phyloP scores from a whole-genome alignment of 163 green algal species.

The Picocystis sp. region DNA sequence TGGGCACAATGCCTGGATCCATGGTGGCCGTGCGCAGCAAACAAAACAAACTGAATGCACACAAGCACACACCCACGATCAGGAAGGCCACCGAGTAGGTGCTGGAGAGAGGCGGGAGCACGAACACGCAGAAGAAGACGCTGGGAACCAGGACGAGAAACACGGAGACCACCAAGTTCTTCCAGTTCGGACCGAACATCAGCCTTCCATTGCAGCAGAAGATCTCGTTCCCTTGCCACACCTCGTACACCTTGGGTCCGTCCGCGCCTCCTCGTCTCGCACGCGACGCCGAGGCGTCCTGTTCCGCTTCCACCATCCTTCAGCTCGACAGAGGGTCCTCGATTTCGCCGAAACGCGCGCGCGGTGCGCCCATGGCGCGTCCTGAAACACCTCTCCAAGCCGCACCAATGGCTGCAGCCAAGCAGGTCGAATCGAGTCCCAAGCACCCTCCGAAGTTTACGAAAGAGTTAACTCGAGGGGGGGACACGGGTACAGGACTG shows the following conservation, averaged over 20 bases:
- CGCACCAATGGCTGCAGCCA: too few relatives aligned
- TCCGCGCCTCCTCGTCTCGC: background rate
- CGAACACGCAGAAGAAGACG: background rate
- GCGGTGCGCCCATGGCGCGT: too few relatives aligned
- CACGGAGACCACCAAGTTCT: conserved; percentile 2
- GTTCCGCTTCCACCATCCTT: too few relatives aligned
- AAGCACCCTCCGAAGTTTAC: too few relatives aligned
- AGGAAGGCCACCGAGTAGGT: conserved; percentile 4
- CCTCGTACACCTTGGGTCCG: background rate
- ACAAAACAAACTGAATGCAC: conserved; percentile 8
- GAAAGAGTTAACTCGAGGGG: too few relatives aligned
- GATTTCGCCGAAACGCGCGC: too few relatives aligned
- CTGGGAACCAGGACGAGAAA: conserved; percentile 2
- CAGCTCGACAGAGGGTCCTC: too few relatives aligned
- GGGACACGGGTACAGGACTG: too few relatives aligned
- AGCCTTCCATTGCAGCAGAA: conserved; percentile 7
- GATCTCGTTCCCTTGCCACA: conserved; percentile 6
- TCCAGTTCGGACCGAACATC: conserved; percentile 5
- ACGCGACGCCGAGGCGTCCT: too few relatives aligned
- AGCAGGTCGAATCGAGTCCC: too few relatives aligned
- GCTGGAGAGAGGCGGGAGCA: background rate
- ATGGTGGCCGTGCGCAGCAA: conserved; percentile 46
- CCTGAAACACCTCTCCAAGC: too few relatives aligned
- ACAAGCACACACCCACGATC: background rate
- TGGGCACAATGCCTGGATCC: conserved; percentile 82